Evolutionary conservation across 768 basidiomycete species (phyloP).

Genomic region (Boletus patriciae): DNA sequence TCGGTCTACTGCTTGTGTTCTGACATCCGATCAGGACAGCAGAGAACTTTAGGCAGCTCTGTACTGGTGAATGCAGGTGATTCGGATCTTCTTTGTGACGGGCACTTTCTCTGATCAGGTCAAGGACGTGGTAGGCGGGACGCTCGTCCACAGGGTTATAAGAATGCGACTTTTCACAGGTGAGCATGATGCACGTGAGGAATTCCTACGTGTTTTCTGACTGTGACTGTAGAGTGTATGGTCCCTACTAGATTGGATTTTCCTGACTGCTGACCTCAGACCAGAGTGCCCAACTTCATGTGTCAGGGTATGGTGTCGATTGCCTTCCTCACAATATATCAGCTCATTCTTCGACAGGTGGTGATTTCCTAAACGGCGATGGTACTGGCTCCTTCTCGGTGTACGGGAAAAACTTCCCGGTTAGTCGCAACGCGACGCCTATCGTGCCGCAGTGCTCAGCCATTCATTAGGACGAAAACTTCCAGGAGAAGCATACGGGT

Average conservation of each 20-base stretch:
- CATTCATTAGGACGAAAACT: slow-evolving; percentile 82
- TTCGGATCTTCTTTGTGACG: slow-evolving; percentile 13
- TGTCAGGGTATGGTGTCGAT: slow-evolving; percentile 64
- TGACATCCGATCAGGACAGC: slow-evolving; percentile 64
- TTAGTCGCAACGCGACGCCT: slow-evolving; percentile 35
- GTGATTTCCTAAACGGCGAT: slow-evolving; percentile 92
- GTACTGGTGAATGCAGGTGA: slow-evolving; percentile 94
- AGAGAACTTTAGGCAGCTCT: slow-evolving; percentile 96
- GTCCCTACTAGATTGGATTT: slow-evolving; percentile 3
- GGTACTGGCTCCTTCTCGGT: slow-evolving; percentile 97
- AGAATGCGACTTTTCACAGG: slow-evolving; percentile 90
- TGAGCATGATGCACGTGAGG: slow-evolving; percentile 36
- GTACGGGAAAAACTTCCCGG: slow-evolving; percentile 92
- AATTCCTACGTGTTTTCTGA: slow-evolving; percentile 12
- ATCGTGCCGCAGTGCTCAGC: not conserved
- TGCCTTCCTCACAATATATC: not conserved
- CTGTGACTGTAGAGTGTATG: slow-evolving; percentile 63
- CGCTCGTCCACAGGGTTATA: slow-evolving; percentile 86
- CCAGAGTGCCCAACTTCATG: slow-evolving; percentile 91
- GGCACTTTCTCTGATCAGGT: slow-evolving; percentile 11
- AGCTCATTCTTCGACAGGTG: slow-evolving; percentile 49
- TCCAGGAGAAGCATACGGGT: slow-evolving; percentile 81
- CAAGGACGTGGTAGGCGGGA: slow-evolving; percentile 41
- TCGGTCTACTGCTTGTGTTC: slow-evolving; percentile 4
- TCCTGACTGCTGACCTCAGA: slow-evolving; percentile 8